Conservation (phyloP, 2,329 filamentous ascomycete genomes). For the Claviceps cyperi region DNA sequence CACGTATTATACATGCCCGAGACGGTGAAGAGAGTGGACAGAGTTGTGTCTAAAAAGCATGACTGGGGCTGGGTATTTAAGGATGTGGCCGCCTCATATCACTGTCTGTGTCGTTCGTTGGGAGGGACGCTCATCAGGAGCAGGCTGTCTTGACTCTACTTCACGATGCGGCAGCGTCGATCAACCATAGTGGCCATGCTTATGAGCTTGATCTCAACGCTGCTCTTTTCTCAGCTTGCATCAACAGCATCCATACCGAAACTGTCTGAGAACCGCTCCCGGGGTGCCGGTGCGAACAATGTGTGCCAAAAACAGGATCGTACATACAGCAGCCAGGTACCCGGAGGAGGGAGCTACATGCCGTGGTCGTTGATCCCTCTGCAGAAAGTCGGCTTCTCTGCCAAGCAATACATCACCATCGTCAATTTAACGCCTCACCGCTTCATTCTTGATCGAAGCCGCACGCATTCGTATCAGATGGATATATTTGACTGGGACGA, state of each 20-base stretch:
- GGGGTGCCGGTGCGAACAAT: not conserved
- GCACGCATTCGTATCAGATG: slow-evolving; percentile 19
- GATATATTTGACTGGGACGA: slow-evolving; percentile 18
- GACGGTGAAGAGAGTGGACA: not conserved
- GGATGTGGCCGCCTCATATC: not conserved
- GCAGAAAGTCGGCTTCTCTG: slow-evolving; percentile 3
- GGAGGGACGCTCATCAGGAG: not conserved
- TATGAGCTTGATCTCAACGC: not conserved
- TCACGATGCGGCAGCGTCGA: not conserved
- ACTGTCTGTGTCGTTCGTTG: not conserved
- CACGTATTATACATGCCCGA: no score
- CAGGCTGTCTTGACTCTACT: not conserved
- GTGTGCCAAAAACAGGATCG: slow-evolving; percentile 4
- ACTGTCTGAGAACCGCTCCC: not conserved
- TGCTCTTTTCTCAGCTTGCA: not conserved
- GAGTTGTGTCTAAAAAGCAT: not conserved
- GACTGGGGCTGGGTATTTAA: not conserved
- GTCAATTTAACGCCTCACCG: slow-evolving; percentile 21
- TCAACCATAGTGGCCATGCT: not conserved
- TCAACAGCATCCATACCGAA: not conserved
- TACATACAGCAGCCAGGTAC: slow-evolving; percentile 5
- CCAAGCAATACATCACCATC: slow-evolving; percentile 18
- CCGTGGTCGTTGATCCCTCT: slow-evolving; percentile 4
- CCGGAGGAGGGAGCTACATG: slow-evolving; percentile 4
- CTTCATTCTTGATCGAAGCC: slow-evolving; percentile 12